Base-by-base conservation (phyloP, 2,329 filamentous ascomycete genomes). In the Calonectria crousiana region DNA sequence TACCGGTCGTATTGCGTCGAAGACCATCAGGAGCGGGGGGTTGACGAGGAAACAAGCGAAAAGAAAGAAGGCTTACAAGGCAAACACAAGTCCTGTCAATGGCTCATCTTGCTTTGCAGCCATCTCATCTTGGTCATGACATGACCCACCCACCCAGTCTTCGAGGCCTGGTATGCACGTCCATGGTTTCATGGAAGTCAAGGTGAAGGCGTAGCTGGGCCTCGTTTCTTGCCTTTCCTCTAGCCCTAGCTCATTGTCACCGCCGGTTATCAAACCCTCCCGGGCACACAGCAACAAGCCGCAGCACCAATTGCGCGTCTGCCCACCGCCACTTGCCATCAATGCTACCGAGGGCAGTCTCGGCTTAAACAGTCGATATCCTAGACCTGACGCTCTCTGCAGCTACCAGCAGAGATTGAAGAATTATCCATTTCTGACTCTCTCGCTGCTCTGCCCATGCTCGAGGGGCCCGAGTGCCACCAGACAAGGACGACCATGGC, bases 121-220 rank as follows among this genome's bases (percentile, higher is more conserved):
- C 74, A 34, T 71, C 67, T 69, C 53, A 30, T 62, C 53, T 65
- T 72, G 47, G 56, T 64, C 64, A 49, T 60, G 69, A 72, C 65
- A 41, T 60, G 69, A 67, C 72, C 79, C 79, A 77, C 77, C 62
- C 56, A 36, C 67, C 67, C 71, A 41, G 26, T 41, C 34, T 41
- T 28, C 36, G 32, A 20, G n/a, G 18, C 56, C 32, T 75, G 68
- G 71, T 73, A 65, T 78, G 78, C 78, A 78, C 74, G 71, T 51
- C 73, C 70, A 73, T 78, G 77, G 79, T 75, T 80, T 74, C 78
- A 78, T 79, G 75, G 65, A 78, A 75, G 36, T 75, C 73, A 72
- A 53, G 72, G n/a, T n/a, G n/a, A 49, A 71, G 71, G 69, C 56
- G 16, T 36, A 41, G 56, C 34, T 62, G 36, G 34, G 56, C 56